Evolutionary conservation across 2,329 filamentous ascomycete species (phyloP).

Genomic region (Raffaelea arxii): DNA sequence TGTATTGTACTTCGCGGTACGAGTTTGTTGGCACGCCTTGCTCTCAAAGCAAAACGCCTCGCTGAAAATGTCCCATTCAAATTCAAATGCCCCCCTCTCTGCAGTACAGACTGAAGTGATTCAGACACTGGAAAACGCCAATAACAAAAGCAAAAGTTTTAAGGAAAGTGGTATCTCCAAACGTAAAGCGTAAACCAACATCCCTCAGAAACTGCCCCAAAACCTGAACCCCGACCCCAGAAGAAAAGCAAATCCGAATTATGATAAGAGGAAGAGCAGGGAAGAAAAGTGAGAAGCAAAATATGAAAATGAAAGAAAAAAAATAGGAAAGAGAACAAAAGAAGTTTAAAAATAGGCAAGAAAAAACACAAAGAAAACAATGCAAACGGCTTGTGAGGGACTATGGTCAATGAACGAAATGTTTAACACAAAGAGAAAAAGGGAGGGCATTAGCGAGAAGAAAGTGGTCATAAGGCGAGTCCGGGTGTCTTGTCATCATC

Average conservation of each 20-base stretch:
- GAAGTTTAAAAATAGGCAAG: neutral
- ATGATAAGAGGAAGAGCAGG: neutral
- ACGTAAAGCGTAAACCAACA: neutral
- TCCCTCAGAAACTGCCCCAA: neutral
- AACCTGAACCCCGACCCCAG: neutral
- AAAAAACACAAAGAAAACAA: neutral
- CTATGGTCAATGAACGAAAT: too few relatives aligned
- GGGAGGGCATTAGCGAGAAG: neutral
- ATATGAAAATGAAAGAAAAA: neutral
- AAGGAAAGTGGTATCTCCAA: conserved; percentile 9
- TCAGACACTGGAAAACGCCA: neutral
- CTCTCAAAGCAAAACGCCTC: neutral
- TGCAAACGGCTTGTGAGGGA: neutral
- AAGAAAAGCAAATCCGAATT: neutral
- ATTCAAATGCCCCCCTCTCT: neutral
- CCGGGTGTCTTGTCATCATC: neutral
- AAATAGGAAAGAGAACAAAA: neutral
- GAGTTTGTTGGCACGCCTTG: too few relatives aligned
- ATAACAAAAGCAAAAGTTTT: neutral
- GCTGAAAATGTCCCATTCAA: neutral
- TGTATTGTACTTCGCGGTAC: too few relatives aligned
- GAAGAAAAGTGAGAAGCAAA: neutral
- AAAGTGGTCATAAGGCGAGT: neutral
- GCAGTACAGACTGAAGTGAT: neutral
- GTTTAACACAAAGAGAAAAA: too few relatives aligned